Evolutionary conservation across 768 basidiomycete species (phyloP).

Genomic region (Podaxis mareebaensis): DNA sequence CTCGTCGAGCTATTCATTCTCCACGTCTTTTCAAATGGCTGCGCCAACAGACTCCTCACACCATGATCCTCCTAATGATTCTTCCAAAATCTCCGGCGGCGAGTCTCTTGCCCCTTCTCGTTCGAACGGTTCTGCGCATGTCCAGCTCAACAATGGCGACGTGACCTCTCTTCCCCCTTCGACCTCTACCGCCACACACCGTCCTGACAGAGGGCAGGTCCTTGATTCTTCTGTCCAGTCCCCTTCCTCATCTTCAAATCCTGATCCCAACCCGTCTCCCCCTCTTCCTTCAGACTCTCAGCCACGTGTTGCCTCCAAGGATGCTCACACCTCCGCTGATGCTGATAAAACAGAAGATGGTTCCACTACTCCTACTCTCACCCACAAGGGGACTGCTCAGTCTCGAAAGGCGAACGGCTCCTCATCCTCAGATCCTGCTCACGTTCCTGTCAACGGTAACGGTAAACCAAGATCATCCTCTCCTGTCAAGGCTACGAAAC

Average conservation of each 20-base stretch:
- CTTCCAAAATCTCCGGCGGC: neutral
- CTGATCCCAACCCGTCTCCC: slow-evolving; percentile 13
- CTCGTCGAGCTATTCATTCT: slow-evolving; percentile 12
- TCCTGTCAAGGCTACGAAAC: slow-evolving; percentile 30
- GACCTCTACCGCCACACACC: slow-evolving; percentile 1
- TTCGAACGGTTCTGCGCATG: slow-evolving; percentile 14
- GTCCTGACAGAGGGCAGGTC: slow-evolving; percentile 15
- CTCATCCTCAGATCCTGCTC: slow-evolving; percentile 17
- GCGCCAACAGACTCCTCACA: neutral
- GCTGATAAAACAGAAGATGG: slow-evolving; percentile 27
- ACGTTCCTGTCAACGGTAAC: slow-evolving; percentile 21
- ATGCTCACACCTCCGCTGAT: slow-evolving; percentile 21
- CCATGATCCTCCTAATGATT: neutral
- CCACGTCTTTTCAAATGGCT: slow-evolving; percentile 6
- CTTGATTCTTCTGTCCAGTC: neutral
- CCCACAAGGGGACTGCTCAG: slow-evolving; percentile 11
- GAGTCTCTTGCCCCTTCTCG: slow-evolving; percentile 4
- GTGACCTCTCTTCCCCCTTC: neutral
- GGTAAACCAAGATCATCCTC: slow-evolving; percentile 17
- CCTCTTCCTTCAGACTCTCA: slow-evolving; percentile 11
- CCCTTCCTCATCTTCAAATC: slow-evolving; percentile 11
- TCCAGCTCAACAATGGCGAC: slow-evolving; percentile 10
- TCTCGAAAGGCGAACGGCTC: slow-evolving; percentile 18
- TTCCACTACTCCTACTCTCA: slow-evolving; percentile 26
- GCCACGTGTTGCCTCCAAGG: slow-evolving; percentile 26